These are phyloP conservation scores for Citropsis articulata DNA, from an alignment of 345 rosid genomes.

Conservation along the genomic window DNA sequence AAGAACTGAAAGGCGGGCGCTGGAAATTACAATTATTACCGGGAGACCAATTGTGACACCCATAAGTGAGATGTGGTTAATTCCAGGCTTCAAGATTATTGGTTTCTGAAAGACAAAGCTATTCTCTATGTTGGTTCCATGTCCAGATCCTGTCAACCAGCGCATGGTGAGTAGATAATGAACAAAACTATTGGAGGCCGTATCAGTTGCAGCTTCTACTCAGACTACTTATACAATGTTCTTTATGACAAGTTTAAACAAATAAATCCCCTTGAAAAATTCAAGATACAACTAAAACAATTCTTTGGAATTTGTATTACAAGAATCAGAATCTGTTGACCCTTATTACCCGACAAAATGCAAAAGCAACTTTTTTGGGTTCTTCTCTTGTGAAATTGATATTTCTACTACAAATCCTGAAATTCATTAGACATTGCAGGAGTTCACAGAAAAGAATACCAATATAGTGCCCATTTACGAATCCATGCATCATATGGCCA, in stretches of 20 bases:
- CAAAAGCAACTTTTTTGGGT: neutral
- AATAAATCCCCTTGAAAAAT: neutral
- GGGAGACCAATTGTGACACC: slow-evolving; percentile 40
- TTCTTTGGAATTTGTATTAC: neutral
- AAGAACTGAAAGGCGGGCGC: neutral
- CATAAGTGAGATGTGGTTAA: slow-evolving; percentile 33
- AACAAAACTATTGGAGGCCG: neutral
- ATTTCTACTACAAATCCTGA: neutral
- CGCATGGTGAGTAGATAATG: neutral
- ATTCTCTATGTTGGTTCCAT: slow-evolving; percentile 41
- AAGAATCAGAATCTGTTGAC: neutral
- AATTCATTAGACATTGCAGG: neutral
- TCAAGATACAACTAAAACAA: neutral
- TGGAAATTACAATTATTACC: slow-evolving; percentile 18
- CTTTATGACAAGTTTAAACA: neutral
- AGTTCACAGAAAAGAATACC: slow-evolving; percentile 17
- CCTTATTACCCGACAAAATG: neutral
- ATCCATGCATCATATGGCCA: slow-evolving; percentile 41
- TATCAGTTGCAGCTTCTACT: neutral
- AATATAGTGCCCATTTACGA: slow-evolving; percentile 39
- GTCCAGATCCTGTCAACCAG: slow-evolving; percentile 34
- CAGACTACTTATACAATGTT: too few relatives aligned
- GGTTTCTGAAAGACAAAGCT: slow-evolving; percentile 43
- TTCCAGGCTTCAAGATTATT: slow-evolving; percentile 33
- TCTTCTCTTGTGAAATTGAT: neutral